Percentiles rank a stretch among this genome's conserved stretches.
Conservation (phyloP, 768 basidiomycete species). For the Coprinopsis sp. region DNA sequence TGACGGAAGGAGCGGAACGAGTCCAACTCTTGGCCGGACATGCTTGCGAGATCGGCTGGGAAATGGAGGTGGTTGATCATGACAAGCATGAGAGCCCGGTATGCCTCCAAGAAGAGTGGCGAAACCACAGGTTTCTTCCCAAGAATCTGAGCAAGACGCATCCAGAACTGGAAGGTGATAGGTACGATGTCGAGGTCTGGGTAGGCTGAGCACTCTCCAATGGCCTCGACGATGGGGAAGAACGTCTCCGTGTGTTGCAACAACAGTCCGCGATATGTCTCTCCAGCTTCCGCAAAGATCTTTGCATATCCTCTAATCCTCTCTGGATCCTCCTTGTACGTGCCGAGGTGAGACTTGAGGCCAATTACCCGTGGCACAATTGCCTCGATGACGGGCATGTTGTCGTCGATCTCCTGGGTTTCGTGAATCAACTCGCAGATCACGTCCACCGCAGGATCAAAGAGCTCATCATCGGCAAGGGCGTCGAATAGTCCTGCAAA, state of each 20-base stretch:
- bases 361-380: slow-evolving; percentile 85
- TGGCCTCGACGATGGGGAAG: slow-evolving; percentile 92
- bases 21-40: slow-evolving; percentile 84
- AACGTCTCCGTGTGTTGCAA: slow-evolving; percentile 89
- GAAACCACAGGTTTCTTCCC: slow-evolving; percentile 70
- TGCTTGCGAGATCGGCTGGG: slow-evolving; percentile 60
- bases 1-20: slow-evolving; percentile 94
- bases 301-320: slow-evolving; percentile 85
- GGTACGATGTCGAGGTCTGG: slow-evolving; percentile 93
- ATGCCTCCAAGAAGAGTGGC: slow-evolving; percentile 78
- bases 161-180: slow-evolving; percentile 99
- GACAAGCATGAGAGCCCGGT: slow-evolving; percentile 75
- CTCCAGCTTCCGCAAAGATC: slow-evolving; percentile 95
- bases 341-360: slow-evolving; percentile 57
- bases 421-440: slow-evolving; percentile 96
- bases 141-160: slow-evolving; percentile 87
- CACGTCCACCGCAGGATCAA: slow-evolving; percentile 88
- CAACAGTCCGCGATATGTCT: slow-evolving; percentile 87
- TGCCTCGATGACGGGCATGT: slow-evolving; percentile 81
- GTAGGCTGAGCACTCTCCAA: slow-evolving; percentile 89
- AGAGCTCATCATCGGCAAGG: slow-evolving; percentile 77
- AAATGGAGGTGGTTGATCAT: slow-evolving; percentile 92
- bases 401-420: slow-evolving; percentile 95
- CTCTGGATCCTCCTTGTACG: slow-evolving; percentile 73
- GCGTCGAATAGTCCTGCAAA: slow-evolving; percentile 83